Conservation (phyloP, 2,329 filamentous ascomycete species). For the Periconia sp. region DNA sequence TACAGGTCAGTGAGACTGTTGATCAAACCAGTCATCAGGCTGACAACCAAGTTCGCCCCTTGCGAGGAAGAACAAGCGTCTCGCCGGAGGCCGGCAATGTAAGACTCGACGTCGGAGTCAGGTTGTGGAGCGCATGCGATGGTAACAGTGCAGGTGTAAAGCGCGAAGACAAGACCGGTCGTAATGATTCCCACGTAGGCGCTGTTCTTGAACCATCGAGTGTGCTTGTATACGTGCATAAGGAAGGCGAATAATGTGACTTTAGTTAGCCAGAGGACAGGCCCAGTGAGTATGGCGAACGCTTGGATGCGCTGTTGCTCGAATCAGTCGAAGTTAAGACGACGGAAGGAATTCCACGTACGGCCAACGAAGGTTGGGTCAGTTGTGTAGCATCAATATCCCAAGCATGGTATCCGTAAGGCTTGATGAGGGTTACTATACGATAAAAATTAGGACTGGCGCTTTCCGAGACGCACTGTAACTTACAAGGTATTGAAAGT, state of each 20-base stretch:
- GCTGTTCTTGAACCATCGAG: slow-evolving; percentile 26
- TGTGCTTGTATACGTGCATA: slow-evolving; percentile 14
- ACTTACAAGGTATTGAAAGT: slow-evolving; percentile 23
- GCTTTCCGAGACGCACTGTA: too few species aligned
- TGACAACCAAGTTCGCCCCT: slow-evolving; percentile 16
- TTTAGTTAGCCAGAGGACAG: slow-evolving; percentile 27
- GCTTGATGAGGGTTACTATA: slow-evolving; percentile 14
- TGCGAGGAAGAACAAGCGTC: slow-evolving; percentile 15
- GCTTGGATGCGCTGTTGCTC: slow-evolving; percentile 14
- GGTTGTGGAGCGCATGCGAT: slow-evolving; percentile 22
- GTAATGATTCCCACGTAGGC: slow-evolving; percentile 20
- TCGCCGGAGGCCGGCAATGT: slow-evolving; percentile 21
- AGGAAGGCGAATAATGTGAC: slow-evolving; percentile 23
- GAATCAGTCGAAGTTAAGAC: slow-evolving; percentile 1
- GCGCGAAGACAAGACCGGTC: slow-evolving; percentile 22
- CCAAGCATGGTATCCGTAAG: slow-evolving; percentile 25
- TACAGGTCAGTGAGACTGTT: slow-evolving; percentile 20
- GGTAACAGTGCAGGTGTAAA: slow-evolving; percentile 21
- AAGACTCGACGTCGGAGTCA: slow-evolving; percentile 14
- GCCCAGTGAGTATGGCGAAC: slow-evolving; percentile 20
- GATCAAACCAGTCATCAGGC: slow-evolving; percentile 13
- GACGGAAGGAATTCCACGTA: slow-evolving; percentile 2
- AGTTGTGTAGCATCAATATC: slow-evolving; percentile 16
- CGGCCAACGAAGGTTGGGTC: slow-evolving; percentile 16
- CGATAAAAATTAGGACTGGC: too few species aligned